Percentiles rank a stretch among this genome's conserved stretches.
Conservation (phyloP, 495 filamentous ascomycete genomes). For the Cercophora sp. region DNA sequence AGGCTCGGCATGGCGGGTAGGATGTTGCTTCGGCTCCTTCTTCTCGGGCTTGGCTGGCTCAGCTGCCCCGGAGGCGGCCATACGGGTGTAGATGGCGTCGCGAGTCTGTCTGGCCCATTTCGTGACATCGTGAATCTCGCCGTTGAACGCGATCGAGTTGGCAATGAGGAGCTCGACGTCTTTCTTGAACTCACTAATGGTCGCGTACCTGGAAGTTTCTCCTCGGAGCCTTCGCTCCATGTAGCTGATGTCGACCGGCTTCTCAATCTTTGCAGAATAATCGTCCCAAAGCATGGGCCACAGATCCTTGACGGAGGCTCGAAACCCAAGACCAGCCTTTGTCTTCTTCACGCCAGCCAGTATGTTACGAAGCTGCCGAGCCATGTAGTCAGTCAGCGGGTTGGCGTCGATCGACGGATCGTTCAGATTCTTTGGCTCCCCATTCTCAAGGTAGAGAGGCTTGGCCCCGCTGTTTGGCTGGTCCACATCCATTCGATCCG, state of each 20-base stretch:
- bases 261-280: slow-evolving; percentile 67
- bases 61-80: slow-evolving; percentile 47
- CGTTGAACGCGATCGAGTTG: slow-evolving; percentile 81
- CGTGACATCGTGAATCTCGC: slow-evolving; percentile 66
- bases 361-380: slow-evolving; percentile 43
- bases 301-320: slow-evolving; percentile 59
- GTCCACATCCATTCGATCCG: slow-evolving; percentile 22
- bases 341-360: slow-evolving; percentile 77
- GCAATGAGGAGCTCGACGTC: slow-evolving; percentile 72
- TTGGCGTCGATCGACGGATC: slow-evolving; percentile 26
- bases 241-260: slow-evolving; percentile 76
- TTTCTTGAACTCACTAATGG: slow-evolving; percentile 58
- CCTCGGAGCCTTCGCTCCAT: slow-evolving; percentile 76
- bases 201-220: slow-evolving; percentile 59
- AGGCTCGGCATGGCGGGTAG: slow-evolving; percentile 44
- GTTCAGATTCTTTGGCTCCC: slow-evolving; percentile 16
- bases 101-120: slow-evolving; percentile 56
- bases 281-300: slow-evolving; percentile 53
- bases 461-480: neutral
- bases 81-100: slow-evolving; percentile 56
- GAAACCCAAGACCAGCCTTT: slow-evolving; percentile 67
- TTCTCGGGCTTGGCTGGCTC: slow-evolving; percentile 54
- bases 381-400: slow-evolving; percentile 44
- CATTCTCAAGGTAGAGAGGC: slow-evolving; percentile 9
- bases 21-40: slow-evolving; percentile 45